These are phyloP conservation scores for Solanum hybrid DNA, from an alignment of 305 asterid species.

Conservation along the genomic window DNA sequence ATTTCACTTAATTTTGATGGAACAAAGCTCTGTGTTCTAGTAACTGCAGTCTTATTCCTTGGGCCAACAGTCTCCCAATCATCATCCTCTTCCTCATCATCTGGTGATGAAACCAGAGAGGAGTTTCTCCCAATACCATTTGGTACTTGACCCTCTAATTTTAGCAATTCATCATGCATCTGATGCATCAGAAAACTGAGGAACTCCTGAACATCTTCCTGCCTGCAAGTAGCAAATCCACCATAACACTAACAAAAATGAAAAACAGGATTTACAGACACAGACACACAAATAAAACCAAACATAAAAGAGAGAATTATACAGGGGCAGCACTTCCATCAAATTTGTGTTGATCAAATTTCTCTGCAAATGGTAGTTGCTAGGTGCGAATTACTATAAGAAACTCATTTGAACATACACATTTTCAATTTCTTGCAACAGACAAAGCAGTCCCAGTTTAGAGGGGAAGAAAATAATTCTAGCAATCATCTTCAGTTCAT, in stretches of 20 bases:
- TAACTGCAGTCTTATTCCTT: slow-evolving; percentile 57
- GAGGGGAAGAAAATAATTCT: not conserved
- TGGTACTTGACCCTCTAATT: slow-evolving; percentile 46
- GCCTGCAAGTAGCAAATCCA: slow-evolving; percentile 33
- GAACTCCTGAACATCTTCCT: slow-evolving; percentile 93
- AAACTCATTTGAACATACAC: not conserved
- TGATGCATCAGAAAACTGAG: slow-evolving; percentile 83
- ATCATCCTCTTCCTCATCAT: slow-evolving; percentile 51
- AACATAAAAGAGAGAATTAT: not conserved
- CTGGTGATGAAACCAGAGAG: slow-evolving; percentile 54
- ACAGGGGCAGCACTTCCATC: not conserved
- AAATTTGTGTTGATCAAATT: not conserved
- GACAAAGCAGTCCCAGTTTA: not conserved
- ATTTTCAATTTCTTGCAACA: not conserved
- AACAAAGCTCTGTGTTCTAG: slow-evolving; percentile 68
- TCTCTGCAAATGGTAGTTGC: not conserved
- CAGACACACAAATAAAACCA: not conserved
- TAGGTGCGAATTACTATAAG: not conserved
- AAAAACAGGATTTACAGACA: not conserved
- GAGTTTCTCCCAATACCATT: slow-evolving; percentile 41
- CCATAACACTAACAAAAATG: slow-evolving; percentile 6
- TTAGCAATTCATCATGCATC: slow-evolving; percentile 88
- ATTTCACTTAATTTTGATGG: slow-evolving; percentile 73
- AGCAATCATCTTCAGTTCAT: not conserved
- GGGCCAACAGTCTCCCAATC: slow-evolving; percentile 79